Base-by-base conservation (phyloP, 139 green algal genomes). In the Diplosphaera chodatii region DNA sequence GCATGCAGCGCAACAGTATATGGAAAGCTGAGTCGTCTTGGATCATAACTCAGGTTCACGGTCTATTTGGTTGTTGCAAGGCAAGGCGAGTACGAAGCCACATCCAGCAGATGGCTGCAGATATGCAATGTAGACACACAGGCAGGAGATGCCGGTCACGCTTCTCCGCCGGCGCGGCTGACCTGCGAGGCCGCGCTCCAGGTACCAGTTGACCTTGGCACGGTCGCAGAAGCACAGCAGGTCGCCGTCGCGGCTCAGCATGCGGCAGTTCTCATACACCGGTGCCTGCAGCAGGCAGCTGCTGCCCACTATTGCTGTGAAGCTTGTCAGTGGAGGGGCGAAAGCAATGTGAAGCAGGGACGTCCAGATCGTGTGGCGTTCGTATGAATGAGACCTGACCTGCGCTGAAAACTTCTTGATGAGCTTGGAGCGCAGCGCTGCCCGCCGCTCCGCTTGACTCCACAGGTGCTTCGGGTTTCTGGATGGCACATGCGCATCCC, bases 221-320 rank as follows among this genome's bases (percentile, higher is more conserved):
- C 63, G 23, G 63, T 84, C 80, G 33, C 81, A 89, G 77, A 83
- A 86, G 75, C 85, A 94, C 66, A 95, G 83, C 80, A 94, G 77
- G 70, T 88, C 79, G 5, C 89, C 89, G 2, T 82, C 80, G 4
- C 66, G 62, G 20, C 78, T 85, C 66, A 92, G 75, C 83, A 96
- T 93, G 32, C 78, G 70, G 79, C 87, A 93, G 78, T 94, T 93
- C 30, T 91, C 80, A 64, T 96, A 96, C 30, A 92, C 89, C 70
- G 78, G 75, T 0, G 33, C 66, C 72, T 92, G 48, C 48, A 59
- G 16, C 10, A 5, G 18, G 48, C 48, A 59, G 16, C 3, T 5
- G 48, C 48, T 23, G 13, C 48, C 16, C 48, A n/a, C 13, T 10
- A 59, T 18, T 25, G 48, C 22, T 59, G 13, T 25, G 25, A 21